These are phyloP conservation scores for Mycogone perniciosa DNA, from an alignment of 2,329 filamentous ascomycete species.

Conservation along the genomic window DNA sequence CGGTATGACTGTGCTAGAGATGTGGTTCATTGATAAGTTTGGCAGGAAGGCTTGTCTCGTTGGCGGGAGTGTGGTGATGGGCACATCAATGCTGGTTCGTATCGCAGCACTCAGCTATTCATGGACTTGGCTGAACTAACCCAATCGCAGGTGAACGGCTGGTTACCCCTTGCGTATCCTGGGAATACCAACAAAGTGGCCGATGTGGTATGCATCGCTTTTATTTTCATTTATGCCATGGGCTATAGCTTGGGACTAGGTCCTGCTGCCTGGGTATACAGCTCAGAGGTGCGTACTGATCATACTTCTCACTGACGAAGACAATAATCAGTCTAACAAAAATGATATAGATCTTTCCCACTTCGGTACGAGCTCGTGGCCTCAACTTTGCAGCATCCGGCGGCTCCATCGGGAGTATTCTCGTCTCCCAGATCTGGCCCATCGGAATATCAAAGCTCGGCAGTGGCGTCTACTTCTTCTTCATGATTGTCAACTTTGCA, in stretches of 20 bases:
- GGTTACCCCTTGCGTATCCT: slow-evolving; percentile 44
- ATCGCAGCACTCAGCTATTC: neutral
- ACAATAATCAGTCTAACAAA: neutral
- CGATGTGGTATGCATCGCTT: slow-evolving; percentile 46
- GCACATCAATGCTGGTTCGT: slow-evolving; percentile 44
- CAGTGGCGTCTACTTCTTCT: slow-evolving; percentile 50
- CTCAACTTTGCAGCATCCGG: slow-evolving; percentile 50
- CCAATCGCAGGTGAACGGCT: slow-evolving; percentile 43
- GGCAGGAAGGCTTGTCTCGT: slow-evolving; percentile 45
- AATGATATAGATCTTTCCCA: slow-evolving; percentile 45
- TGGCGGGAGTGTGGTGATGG: slow-evolving; percentile 46
- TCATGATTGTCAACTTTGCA: slow-evolving; percentile 33
- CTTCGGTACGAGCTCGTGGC: slow-evolving; percentile 48
- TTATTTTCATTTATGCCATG: slow-evolving; percentile 53
- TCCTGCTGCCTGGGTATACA: slow-evolving; percentile 52
- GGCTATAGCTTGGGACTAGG: slow-evolving; percentile 54
- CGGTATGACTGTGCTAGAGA: slow-evolving; percentile 48
- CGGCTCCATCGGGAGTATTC: slow-evolving; percentile 48
- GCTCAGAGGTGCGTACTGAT: slow-evolving; percentile 41
- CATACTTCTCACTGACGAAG: neutral
- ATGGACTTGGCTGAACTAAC: no score
- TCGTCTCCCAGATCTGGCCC: slow-evolving; percentile 50
- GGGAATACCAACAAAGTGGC: slow-evolving; percentile 40
- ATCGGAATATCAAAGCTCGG: slow-evolving; percentile 45
- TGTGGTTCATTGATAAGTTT: slow-evolving; percentile 49